Conservation (phyloP, 345 rosid genomes). For the Brassica napus region DNA sequence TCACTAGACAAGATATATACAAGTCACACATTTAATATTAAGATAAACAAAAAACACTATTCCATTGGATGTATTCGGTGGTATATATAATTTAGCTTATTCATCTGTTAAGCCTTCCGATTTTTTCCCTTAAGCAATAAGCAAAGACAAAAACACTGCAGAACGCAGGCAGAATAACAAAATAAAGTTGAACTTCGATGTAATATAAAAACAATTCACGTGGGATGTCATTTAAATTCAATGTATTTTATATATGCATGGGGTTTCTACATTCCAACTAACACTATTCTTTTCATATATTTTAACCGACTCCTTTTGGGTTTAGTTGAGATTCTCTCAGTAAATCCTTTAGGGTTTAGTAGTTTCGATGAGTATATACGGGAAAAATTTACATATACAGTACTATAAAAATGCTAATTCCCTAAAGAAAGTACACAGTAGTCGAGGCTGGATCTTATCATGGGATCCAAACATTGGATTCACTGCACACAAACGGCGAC, state of each 20-base stretch:
- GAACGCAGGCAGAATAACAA: background rate
- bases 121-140: background rate
- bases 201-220: conserved; percentile 9
- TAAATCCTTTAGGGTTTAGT: background rate
- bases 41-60: background rate
- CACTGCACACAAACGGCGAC: conserved; percentile 36
- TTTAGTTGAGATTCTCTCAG: background rate
- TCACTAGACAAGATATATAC: too few relatives aligned
- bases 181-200: background rate
- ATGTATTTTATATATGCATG: conserved; percentile 16
- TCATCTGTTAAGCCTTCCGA: background rate
- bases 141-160: background rate
- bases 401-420: background rate
- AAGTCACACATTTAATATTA: too few relatives aligned
- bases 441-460: conserved; percentile 33
- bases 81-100: background rate
- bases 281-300: conserved; percentile 1
- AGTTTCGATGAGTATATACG: background rate
- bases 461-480: conserved; percentile 41
- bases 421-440: conserved; percentile 7
- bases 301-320: conserved; percentile 16
- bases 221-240: conserved; percentile 18
- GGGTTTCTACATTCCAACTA: conserved; percentile 26
- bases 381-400: too few relatives aligned
- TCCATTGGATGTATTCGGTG: conserved; percentile 9